Evolutionary conservation across 768 basidiomycete species (phyloP).

Genomic region (Amanita molliuscula): DNA sequence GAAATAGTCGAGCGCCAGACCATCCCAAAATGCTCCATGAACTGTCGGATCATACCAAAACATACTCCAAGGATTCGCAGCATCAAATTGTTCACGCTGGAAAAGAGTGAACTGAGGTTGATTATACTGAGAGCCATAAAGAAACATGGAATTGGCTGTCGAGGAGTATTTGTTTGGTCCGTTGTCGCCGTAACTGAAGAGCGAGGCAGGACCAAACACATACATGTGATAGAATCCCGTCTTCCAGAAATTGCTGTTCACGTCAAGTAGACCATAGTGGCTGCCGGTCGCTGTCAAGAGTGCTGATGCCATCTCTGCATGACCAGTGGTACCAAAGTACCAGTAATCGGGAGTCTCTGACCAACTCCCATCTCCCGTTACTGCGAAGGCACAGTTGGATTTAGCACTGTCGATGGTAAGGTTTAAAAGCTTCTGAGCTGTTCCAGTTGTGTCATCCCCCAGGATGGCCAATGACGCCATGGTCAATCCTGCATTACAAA

Average conservation of each 20-base stretch:
- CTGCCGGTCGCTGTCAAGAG: slow-evolving; percentile 82
- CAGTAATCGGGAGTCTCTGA: slow-evolving; percentile 90
- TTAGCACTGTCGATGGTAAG: slow-evolving; percentile 67
- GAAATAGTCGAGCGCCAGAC: slow-evolving; percentile 68
- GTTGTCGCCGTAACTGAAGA: slow-evolving; percentile 78
- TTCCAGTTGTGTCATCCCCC: slow-evolving; percentile 69
- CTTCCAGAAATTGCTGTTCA: slow-evolving; percentile 59
- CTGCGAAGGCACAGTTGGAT: slow-evolving; percentile 59
- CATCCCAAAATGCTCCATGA: slow-evolving; percentile 88
- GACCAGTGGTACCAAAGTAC: slow-evolving; percentile 89
- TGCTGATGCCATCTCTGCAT: slow-evolving; percentile 81
- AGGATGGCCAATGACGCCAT: slow-evolving; percentile 86
- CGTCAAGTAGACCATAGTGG: slow-evolving; percentile 57
- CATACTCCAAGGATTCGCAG: slow-evolving; percentile 79
- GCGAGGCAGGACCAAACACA: slow-evolving; percentile 69
- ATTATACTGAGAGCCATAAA: slow-evolving; percentile 63
- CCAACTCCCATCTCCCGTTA: slow-evolving; percentile 78
- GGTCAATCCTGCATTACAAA: slow-evolving; percentile 86
- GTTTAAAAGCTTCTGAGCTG: slow-evolving; percentile 54
- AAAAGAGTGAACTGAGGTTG: slow-evolving; percentile 70
- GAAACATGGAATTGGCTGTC: slow-evolving; percentile 82
- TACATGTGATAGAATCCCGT: slow-evolving; percentile 91
- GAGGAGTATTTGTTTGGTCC: slow-evolving; percentile 94
- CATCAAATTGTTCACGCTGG: slow-evolving; percentile 85
- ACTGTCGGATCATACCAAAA: slow-evolving; percentile 87